Conservation (phyloP, 1,284 basidiomycete species). For the Pascua guehoae region DNA sequence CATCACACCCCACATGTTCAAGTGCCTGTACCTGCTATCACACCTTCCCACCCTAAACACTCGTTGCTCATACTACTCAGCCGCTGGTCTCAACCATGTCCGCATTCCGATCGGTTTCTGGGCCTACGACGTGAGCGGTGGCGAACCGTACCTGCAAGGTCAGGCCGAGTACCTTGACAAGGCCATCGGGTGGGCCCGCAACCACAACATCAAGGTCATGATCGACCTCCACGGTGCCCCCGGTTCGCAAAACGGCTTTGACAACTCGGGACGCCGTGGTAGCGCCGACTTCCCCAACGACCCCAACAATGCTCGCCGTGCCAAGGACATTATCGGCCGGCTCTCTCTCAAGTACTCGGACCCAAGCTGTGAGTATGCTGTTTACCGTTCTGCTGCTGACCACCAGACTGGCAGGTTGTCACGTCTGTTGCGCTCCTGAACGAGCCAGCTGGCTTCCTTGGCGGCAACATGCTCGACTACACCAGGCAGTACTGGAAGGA, state of each 20-base stretch:
- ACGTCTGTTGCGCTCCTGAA: conserved; percentile 54
- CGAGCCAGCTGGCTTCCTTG: conserved; percentile 74
- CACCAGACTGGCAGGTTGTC: conserved; percentile 58
- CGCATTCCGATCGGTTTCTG: conserved; percentile 76
- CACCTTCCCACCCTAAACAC: too few species aligned
- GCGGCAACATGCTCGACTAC: conserved; percentile 57
- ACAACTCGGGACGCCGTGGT: conserved; percentile 69
- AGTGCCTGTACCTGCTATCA: too few species aligned
- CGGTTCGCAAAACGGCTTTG: conserved; percentile 75
- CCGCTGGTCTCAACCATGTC: conserved; percentile 71
- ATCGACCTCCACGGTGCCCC: conserved; percentile 66
- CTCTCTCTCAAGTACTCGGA: neutral
- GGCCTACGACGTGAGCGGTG: conserved; percentile 76
- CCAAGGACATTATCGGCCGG: conserved; percentile 48
- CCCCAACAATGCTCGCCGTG: conserved; percentile 23
- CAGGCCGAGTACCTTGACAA: conserved; percentile 53
- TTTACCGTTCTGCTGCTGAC: neutral
- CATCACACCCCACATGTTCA: too few species aligned
- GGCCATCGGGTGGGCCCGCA: conserved; percentile 73
- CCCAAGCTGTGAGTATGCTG: neutral
- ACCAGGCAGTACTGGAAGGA: conserved; percentile 65
- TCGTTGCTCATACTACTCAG: conserved; percentile 9
- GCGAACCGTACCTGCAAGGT: conserved; percentile 63
- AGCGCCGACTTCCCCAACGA: neutral
- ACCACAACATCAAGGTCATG: conserved; percentile 74